These are phyloP conservation scores for Raffaelea albimanens DNA, from an alignment of 2,329 filamentous ascomycete species.

Conservation along the genomic window DNA sequence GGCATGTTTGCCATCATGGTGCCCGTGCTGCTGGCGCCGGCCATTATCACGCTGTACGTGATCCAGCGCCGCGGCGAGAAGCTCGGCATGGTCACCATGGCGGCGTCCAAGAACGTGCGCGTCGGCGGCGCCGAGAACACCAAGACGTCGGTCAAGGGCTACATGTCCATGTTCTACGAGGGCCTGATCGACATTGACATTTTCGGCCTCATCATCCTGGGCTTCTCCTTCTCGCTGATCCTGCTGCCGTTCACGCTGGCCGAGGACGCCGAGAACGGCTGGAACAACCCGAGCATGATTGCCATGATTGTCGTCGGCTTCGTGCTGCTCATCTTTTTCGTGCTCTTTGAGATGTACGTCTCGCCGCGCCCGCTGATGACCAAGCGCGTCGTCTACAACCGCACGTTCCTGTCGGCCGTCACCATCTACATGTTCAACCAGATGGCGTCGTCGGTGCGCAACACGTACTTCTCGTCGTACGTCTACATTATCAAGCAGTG, in stretches of 20 bases:
- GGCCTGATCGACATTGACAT: conserved; percentile 29
- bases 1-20: conserved; percentile 52
- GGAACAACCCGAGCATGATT: conserved; percentile 30
- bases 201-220: conserved; percentile 37
- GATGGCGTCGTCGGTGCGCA: conserved; percentile 25
- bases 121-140: conserved; percentile 6
- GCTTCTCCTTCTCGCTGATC: conserved; percentile 36
- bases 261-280: conserved; percentile 20
- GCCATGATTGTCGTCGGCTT: conserved; percentile 31
- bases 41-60: conserved; percentile 40
- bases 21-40: conserved; percentile 42
- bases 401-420: conserved; percentile 54
- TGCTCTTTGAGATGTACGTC: conserved; percentile 41
- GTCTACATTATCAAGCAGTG: conserved; percentile 51
- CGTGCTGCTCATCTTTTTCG: conserved; percentile 32
- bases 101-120: conserved; percentile 22
- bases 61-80: conserved; percentile 27
- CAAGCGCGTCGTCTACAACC: conserved; percentile 48
- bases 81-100: conserved; percentile 34
- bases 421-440: conserved; percentile 61
- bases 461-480: conserved; percentile 55
- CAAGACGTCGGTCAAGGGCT: conserved; percentile 5
- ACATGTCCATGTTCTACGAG: conserved; percentile 8
- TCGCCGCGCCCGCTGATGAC: conserved; percentile 49
- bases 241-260: conserved; percentile 35